Base-by-base conservation (phyloP, 2,329 filamentous ascomycete genomes). In the Coniochaeta hoffmannii region DNA sequence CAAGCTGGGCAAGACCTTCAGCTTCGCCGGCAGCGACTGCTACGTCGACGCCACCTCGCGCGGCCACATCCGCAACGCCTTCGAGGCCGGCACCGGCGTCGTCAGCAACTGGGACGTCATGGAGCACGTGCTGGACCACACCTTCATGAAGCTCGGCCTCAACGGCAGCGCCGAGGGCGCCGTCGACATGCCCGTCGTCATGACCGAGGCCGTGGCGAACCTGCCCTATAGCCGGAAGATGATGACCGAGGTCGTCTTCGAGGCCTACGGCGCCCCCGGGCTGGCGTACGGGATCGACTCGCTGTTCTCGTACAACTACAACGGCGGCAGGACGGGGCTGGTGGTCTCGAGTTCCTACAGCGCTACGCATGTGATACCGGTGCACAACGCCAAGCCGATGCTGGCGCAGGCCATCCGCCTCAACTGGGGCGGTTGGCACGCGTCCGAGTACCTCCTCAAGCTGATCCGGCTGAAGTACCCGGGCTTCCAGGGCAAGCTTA, bases 161-260 rank as follows among this genome's bases (percentile, higher is more conserved):
- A 90, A 95, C 61, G 84, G 84, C 15, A 22, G 17, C 5, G 76
- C 77, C 4, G 83, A 87, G 51, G 90, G 89, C 9, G 77, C 81
- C 24, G 84, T 99, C 59, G 90, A 93, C 64, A 78, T 91, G 64
- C 92, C 93, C 1, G 83, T 99, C 58, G 87, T 99, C 62, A 91
- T 99, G 86, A 99, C 94, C 0, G 94, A 99, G 72, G 87, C 94
- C 0, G 85, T 97, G 56, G 94, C 92, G 28, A 97, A 97, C 70
- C 71, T 96, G 58, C 85, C 83, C 12, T 99, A 99, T 68, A 87
- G 91, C 50, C 79, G 92, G 31, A 62, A 93, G 89, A 74, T 93
- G 90, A 97, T 97, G 93, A 96, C 89, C 44, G 94, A 99, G 68
- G 93, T 97, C 55, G 77, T 99, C 11, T 99, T 97, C 69, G 94